These are phyloP conservation scores for Alternaria arborescens DNA, from an alignment of 2,329 filamentous ascomycete genomes.

Conservation along the genomic window DNA sequence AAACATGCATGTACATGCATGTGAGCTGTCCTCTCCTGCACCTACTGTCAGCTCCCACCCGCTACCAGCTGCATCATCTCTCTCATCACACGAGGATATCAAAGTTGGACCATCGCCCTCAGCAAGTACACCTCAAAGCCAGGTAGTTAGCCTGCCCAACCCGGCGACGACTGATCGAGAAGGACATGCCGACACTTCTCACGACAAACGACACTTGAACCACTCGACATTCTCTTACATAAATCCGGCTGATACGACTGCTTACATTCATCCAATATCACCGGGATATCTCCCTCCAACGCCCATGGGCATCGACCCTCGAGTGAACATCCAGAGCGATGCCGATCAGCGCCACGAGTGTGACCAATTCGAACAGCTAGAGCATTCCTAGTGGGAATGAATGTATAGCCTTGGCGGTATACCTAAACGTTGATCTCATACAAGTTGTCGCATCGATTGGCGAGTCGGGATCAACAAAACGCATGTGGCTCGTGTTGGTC, in stretches of 20 bases:
- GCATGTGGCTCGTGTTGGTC: not conserved
- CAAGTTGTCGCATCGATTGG: rapidly evolving
- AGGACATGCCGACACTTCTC: too few species aligned
- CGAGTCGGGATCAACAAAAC: not conserved
- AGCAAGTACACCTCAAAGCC: too few species aligned
- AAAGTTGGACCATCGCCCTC: too few species aligned
- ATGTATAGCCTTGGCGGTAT: not conserved
- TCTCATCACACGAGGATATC: too few species aligned
- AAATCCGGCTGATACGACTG: not conserved
- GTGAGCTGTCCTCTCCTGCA: not conserved
- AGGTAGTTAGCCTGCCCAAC: too few species aligned
- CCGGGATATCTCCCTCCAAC: not conserved
- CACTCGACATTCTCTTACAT: not conserved
- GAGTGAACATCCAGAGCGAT: not conserved
- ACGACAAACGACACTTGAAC: too few species aligned
- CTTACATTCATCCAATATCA: not conserved
- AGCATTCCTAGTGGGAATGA: not conserved
- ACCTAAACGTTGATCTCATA: not conserved
- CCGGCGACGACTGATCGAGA: too few species aligned
- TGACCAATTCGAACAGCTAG: not conserved
- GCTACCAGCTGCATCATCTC: not conserved
- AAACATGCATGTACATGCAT: not conserved
- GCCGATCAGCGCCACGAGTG: not conserved
- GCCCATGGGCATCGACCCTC: not conserved
- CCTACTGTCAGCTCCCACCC: not conserved